Evolutionary conservation across 495 filamentous ascomycete species (phyloP).

Genomic region (Neurospora pannonica): DNA sequence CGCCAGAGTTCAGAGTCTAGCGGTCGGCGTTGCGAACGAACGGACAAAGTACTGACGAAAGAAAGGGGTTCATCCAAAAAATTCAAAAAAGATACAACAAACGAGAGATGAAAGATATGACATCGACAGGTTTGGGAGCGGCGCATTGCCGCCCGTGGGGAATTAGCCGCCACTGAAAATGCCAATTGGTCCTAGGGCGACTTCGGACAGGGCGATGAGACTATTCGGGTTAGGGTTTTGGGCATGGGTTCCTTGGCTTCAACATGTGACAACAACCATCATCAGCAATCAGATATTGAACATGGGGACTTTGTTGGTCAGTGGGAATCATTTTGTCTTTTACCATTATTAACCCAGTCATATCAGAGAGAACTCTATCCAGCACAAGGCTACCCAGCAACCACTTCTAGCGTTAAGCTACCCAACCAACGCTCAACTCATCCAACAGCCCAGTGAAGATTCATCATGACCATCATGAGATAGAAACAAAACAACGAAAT

Average conservation of each 20-base stretch:
- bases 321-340: background rate
- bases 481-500: background rate
- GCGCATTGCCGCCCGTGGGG: background rate
- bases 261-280: background rate
- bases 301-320: background rate
- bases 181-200: background rate
- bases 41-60: background rate
- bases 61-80: background rate
- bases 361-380: background rate
- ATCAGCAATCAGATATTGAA: background rate
- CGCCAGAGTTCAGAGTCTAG: background rate
- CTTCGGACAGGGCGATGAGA: background rate
- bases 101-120: background rate
- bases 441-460: background rate
- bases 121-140: background rate
- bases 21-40: background rate
- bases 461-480: background rate
- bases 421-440: background rate
- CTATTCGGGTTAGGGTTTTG: background rate
- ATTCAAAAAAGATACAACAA: background rate
- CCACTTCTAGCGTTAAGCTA: background rate
- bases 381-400: background rate
- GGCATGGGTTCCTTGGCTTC: background rate
- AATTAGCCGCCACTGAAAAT: background rate
- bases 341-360: background rate